Conservation (phyloP, 2,329 filamentous ascomycete species). For the Geosmithia putterillii region DNA sequence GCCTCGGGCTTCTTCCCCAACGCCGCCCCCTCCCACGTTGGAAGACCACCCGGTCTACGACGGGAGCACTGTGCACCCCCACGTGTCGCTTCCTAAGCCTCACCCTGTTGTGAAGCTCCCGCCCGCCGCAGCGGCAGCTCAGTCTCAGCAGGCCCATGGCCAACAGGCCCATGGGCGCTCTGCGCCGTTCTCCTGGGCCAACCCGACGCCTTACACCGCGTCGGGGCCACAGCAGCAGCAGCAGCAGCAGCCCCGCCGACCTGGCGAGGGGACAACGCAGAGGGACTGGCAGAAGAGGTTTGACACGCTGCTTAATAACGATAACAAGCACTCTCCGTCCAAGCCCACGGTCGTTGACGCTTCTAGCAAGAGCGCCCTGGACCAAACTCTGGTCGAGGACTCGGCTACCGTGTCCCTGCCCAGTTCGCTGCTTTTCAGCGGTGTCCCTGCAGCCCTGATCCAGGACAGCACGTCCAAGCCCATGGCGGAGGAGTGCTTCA, state of each 20-base stretch:
- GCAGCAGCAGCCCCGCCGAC: slow-evolving; percentile 4
- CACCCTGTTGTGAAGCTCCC: slow-evolving; percentile 74
- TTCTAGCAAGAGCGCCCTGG: slow-evolving; percentile 53
- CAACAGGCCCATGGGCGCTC: slow-evolving; percentile 10
- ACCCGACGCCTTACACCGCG: slow-evolving; percentile 18
- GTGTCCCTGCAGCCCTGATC: slow-evolving; percentile 11
- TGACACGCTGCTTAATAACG: slow-evolving; percentile 62
- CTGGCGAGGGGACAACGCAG: slow-evolving; percentile 13
- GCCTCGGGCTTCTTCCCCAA: slow-evolving; percentile 43
- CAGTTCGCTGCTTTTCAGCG: slow-evolving; percentile 5
- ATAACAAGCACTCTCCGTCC: slow-evolving; percentile 46
- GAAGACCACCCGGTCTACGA: slow-evolving; percentile 62
- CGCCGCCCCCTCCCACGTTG: slow-evolving; percentile 60
- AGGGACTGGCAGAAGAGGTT: slow-evolving; percentile 71
- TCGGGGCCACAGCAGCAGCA: slow-evolving; percentile 9
- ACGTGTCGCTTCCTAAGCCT: slow-evolving; percentile 57
- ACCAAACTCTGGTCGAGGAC: slow-evolving; percentile 34
- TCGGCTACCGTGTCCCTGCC: slow-evolving; percentile 62
- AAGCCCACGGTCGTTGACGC: slow-evolving; percentile 53
- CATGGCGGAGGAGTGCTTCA: slow-evolving; percentile 69
- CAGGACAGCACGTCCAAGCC: slow-evolving; percentile 46
- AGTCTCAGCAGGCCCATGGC: slow-evolving; percentile 4
- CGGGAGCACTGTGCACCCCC: slow-evolving; percentile 50
- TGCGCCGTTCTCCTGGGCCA: slow-evolving; percentile 20
- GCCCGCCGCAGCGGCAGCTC: slow-evolving; percentile 27